Evolutionary conservation across 352 stramenopile genomes (phyloP).

Genomic region (Phytophthora vignae): DNA sequence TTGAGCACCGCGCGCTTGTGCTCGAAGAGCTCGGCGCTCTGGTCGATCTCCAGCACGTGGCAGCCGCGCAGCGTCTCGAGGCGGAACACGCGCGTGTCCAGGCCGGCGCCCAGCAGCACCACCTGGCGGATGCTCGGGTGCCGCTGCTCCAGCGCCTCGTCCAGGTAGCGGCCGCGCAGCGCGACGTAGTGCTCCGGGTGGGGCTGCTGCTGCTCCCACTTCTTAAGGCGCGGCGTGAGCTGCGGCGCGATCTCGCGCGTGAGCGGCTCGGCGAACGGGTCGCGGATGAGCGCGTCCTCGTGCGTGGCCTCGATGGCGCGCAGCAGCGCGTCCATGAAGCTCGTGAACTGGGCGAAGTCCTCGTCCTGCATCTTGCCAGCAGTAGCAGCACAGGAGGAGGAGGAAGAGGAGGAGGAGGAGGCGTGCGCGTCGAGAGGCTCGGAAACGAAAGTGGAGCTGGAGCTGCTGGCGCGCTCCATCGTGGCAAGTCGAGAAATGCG

Average conservation of each 20-base stretch:
- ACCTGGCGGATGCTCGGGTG: slow-evolving; percentile 53
- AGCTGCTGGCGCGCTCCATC: slow-evolving; percentile 25
- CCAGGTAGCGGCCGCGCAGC: slow-evolving; percentile 52
- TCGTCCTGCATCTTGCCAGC: slow-evolving; percentile 35
- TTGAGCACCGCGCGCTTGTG: slow-evolving; percentile 53
- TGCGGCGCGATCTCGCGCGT: slow-evolving; percentile 37
- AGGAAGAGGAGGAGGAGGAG: not conserved
- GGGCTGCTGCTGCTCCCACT: slow-evolving; percentile 29
- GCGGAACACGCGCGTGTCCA: slow-evolving; percentile 62
- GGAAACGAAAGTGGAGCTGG: slow-evolving; percentile 21
- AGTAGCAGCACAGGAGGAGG: not conserved
- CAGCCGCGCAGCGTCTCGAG: slow-evolving; percentile 48
- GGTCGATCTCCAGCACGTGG: slow-evolving; percentile 62
- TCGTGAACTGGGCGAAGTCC: slow-evolving; percentile 54
- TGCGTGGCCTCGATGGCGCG: slow-evolving; percentile 47
- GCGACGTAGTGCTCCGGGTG: slow-evolving; percentile 44
- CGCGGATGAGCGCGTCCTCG: slow-evolving; percentile 48
- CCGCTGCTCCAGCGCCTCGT: slow-evolving; percentile 56
- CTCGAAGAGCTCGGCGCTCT: slow-evolving; percentile 48
- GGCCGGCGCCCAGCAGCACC: slow-evolving; percentile 58
- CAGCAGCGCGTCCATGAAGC: slow-evolving; percentile 49
- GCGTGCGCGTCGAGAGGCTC: slow-evolving; percentile 17
- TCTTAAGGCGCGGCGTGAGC: slow-evolving; percentile 32
- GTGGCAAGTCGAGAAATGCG: slow-evolving; percentile 27
- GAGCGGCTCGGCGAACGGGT: slow-evolving; percentile 57